These are phyloP conservation scores for Lodderomyces parapsilosis DNA, from an alignment of 1,139 yeast species.

Conservation along the genomic window DNA sequence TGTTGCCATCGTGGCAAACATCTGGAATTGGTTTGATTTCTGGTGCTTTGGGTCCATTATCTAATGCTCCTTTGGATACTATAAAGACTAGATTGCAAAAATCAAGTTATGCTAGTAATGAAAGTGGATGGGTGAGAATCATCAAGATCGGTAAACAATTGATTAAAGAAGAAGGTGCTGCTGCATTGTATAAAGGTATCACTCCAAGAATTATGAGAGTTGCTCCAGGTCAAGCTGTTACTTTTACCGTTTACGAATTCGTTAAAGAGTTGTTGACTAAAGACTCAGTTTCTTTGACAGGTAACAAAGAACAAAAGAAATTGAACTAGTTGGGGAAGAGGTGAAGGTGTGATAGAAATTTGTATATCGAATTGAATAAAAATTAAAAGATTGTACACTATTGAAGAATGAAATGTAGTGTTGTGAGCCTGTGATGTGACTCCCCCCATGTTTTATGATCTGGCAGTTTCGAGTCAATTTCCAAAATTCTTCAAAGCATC, in stretches of 20 bases:
- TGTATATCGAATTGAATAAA: background rate
- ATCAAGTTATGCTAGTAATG: slow-evolving; percentile 70
- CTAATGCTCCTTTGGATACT: slow-evolving; percentile 97
- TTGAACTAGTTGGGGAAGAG: background rate
- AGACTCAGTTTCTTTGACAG: slow-evolving; percentile 14
- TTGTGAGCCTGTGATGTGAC: background rate
- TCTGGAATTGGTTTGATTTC: slow-evolving; percentile 86
- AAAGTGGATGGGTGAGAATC: slow-evolving; percentile 74
- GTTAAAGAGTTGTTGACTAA: slow-evolving; percentile 67
- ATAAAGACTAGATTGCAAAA: slow-evolving; percentile 96
- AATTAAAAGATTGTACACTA: background rate
- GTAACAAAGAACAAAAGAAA: slow-evolving; percentile 2
- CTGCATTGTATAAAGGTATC: slow-evolving; percentile 92
- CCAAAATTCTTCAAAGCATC: background rate
- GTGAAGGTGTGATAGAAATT: background rate
- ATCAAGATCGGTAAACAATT: slow-evolving; percentile 77
- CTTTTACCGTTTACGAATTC: slow-evolving; percentile 93
- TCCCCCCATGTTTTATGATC: no score
- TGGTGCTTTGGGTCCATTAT: slow-evolving; percentile 97
- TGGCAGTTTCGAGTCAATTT: no score
- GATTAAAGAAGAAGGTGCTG: slow-evolving; percentile 83
- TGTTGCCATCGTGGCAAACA: slow-evolving; percentile 91
- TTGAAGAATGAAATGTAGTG: background rate
- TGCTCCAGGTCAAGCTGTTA: slow-evolving; percentile 99
- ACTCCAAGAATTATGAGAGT: slow-evolving; percentile 99